These are phyloP conservation scores for Boletellus sp. DNA, from an alignment of 768 basidiomycete genomes.

Conservation along the genomic window DNA sequence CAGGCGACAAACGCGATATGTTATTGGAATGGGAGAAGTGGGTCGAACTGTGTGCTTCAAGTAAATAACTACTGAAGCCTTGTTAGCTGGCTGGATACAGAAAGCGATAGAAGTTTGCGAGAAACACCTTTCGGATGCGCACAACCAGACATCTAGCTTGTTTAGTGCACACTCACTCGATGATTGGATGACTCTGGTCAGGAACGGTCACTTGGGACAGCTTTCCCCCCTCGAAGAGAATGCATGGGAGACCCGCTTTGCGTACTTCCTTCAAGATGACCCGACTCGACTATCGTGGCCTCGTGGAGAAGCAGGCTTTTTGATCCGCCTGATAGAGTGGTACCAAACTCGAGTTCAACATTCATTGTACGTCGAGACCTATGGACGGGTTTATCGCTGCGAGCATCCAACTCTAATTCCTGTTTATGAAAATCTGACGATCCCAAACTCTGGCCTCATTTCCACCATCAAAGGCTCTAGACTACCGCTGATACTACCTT, in stretches of 20 bases:
- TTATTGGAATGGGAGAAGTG: conserved; percentile 41
- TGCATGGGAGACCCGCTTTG: conserved; percentile 33
- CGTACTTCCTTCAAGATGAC: conserved; percentile 25
- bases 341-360: conserved; percentile 41
- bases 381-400: conserved; percentile 28
- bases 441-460: conserved; percentile 20
- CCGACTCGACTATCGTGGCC: conserved; percentile 15
- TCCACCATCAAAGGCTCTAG: conserved; percentile 27
- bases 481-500: conserved; percentile 44
- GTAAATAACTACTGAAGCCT: conserved; percentile 4
- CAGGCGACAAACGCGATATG: conserved; percentile 46
- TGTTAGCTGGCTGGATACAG: conserved; percentile 34
- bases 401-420: conserved; percentile 9
- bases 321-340: conserved; percentile 45
- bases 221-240: conserved; percentile 24
- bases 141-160: conserved; percentile 29
- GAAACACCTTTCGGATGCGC: conserved; percentile 34
- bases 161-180: conserved; percentile 28
- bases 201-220: conserved; percentile 24
- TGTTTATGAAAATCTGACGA: conserved; percentile 6
- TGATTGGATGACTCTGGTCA: conserved; percentile 37
- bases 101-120: conserved; percentile 36
- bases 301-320: conserved; percentile 40
- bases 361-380: conserved; percentile 38
- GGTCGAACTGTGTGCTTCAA: conserved; percentile 8